Conservation (phyloP, 78 protist genomes). For the Creolimax fragrantissima region DNA sequence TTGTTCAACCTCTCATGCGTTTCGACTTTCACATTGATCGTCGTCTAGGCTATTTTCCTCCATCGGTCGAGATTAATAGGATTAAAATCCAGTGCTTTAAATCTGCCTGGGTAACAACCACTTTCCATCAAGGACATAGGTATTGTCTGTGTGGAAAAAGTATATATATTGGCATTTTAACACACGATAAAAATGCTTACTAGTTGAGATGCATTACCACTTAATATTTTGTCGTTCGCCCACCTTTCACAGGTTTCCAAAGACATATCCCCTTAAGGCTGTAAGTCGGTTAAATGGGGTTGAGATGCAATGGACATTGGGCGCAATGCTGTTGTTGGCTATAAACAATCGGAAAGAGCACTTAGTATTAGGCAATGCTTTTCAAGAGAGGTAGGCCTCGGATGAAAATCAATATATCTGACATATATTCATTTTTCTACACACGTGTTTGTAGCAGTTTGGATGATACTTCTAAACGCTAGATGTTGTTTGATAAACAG, state of each 20-base stretch:
- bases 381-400: too few species aligned
- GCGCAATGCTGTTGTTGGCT: not conserved
- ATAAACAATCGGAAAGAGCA: not conserved
- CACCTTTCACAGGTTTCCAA: not conserved
- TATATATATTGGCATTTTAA: not conserved
- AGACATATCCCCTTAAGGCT: not conserved
- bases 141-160: not conserved
- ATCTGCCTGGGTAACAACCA: not conserved
- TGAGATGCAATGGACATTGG: conserved; percentile 2
- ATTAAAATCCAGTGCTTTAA: not conserved
- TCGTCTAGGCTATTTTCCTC: not conserved
- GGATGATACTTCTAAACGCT: too few species aligned
- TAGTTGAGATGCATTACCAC: too few species aligned
- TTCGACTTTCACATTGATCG: too few species aligned
- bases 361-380: too few species aligned
- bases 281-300: not conserved
- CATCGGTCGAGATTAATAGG: not conserved
- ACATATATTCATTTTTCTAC: too few species aligned
- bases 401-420: too few species aligned
- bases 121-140: not conserved
- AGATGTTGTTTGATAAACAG: too few species aligned
- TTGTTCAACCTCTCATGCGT: too few species aligned
- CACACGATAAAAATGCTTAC: too few species aligned
- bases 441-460: too few species aligned
- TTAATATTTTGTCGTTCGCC: too few species aligned